A percentile compares a stretch with the other conserved stretches of the same genome.
These are phyloP conservation scores for Pestalotiopsis sp. DNA, from an alignment of 2,329 filamentous ascomycete species.

Conservation along the genomic window DNA sequence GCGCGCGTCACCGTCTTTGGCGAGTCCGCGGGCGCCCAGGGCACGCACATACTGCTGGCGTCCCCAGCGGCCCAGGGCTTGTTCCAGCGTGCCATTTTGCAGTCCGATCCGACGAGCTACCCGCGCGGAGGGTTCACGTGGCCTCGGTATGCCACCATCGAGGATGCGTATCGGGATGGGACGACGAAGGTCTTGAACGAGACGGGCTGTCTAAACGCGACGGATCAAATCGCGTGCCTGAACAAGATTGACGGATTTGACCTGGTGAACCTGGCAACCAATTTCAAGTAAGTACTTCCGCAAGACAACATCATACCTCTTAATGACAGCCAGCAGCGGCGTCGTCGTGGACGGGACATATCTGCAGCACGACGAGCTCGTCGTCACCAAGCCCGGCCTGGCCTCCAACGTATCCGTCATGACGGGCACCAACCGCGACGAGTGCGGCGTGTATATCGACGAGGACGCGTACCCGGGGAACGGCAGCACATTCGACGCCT, in stretches of 20 bases:
- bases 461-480: background rate
- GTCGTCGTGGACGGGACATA: background rate
- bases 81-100: background rate
- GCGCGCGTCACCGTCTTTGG: constrained; percentile 27
- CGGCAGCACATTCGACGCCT: background rate
- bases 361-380: background rate
- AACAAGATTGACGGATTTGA: background rate
- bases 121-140: background rate
- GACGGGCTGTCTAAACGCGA: background rate
- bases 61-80: background rate
- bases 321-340: background rate
- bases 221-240: background rate
- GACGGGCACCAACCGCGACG: background rate
- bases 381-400: background rate
- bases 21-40: background rate
- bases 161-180: background rate
- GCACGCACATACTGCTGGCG: background rate
- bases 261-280: background rate
- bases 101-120: background rate
- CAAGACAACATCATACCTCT: background rate
- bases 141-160: background rate
- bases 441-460: background rate
- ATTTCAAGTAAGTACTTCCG: background rate
- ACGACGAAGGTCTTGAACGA: background rate
- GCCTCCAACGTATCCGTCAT: background rate